phyloP scores from a whole-genome alignment of 352 stramenopile genomes.

The Phytopythium oedochilum region DNA sequence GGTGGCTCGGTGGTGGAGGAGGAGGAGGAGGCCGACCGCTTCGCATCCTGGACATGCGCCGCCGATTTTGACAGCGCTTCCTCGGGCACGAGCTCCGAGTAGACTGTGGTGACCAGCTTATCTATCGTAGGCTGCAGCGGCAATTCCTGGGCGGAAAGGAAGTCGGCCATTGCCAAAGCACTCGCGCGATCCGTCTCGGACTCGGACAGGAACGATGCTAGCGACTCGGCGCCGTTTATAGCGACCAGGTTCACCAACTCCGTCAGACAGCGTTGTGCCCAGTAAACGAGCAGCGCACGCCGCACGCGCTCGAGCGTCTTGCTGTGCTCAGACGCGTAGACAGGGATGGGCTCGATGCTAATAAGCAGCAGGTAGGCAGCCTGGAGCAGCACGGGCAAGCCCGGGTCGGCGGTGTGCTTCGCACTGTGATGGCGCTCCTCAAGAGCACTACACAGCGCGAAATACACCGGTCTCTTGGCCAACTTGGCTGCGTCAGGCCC shows the following conservation, averaged over 20 bases:
- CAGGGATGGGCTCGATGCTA: conserved; percentile 46
- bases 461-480: conserved; percentile 50
- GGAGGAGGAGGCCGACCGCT: not conserved
- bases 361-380: conserved; percentile 54
- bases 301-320: conserved; percentile 30
- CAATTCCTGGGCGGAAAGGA: conserved; percentile 52
- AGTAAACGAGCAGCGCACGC: conserved; percentile 49
- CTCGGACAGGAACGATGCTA: conserved; percentile 18
- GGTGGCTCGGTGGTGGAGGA: not conserved
- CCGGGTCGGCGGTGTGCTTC: not conserved
- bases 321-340: conserved; percentile 37
- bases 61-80: conserved; percentile 42
- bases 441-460: conserved; percentile 53
- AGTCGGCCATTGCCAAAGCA: conserved; percentile 75
- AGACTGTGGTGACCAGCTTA: conserved; percentile 51
- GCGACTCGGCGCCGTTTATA: conserved; percentile 11
- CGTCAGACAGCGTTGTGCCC: conserved; percentile 52
- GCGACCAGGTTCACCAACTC: conserved; percentile 39
- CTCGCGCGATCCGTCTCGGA: conserved; percentile 38
- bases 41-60: conserved; percentile 25
- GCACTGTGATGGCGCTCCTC: conserved; percentile 33
- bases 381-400: conserved; percentile 44
- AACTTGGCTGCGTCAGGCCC: conserved; percentile 1
- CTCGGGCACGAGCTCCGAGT: conserved; percentile 44
- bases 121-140: conserved; percentile 26